Base-by-base conservation (phyloP, 2,329 filamentous ascomycete species). In the Aspergillus uvarum region DNA sequence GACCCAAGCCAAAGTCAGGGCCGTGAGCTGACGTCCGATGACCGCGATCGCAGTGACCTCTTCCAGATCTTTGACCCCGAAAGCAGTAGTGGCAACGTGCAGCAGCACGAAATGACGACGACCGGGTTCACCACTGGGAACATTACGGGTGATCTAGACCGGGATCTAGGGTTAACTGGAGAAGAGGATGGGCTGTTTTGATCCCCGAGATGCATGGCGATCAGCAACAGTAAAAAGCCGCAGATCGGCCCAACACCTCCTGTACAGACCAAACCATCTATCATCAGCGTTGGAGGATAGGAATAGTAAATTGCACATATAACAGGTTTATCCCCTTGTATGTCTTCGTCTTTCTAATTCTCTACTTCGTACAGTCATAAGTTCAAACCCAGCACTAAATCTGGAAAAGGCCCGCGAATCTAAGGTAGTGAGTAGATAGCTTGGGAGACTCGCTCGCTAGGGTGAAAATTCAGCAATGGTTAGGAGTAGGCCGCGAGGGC, bases 131-230 rank as follows among this genome's bases (percentile, higher is more conserved):
- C 26, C 7, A 64, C 61, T 44, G 54, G 56, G 5, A 64, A 66
- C 51, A 76, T 76, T 3, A 76, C 74, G 0, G 74, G 74, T 3
- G 74, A 76, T 66, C 57, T 76, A 51, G 74, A 76, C 66, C 63
- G 63, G n/a, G 74, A 76, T 65, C 60, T 76, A 31, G 74, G 74
- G 1, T 69, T 76, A 42, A 54, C 52, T 2, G 61, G 68, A 38
- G 70, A 67, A 59, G 70, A 62, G 3, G 69, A 73, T 63, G 72
- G 73, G 3, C 65, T 69, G 47, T 73, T 70, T 56, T 73, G 38
- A 44, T 44, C 7, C 7, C 7, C 5, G 4, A 49, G 24, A 35
- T 50, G 14, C n/a, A 52, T 35, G 26, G 26, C 26, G 26, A 29
- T 8, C 26, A 29, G 26, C 26, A 29, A 29, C 26, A 8, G 14